phyloP scores from a whole-genome alignment of 202 grass and related monocot genomes.

The Cymbopogon flexuosus region DNA sequence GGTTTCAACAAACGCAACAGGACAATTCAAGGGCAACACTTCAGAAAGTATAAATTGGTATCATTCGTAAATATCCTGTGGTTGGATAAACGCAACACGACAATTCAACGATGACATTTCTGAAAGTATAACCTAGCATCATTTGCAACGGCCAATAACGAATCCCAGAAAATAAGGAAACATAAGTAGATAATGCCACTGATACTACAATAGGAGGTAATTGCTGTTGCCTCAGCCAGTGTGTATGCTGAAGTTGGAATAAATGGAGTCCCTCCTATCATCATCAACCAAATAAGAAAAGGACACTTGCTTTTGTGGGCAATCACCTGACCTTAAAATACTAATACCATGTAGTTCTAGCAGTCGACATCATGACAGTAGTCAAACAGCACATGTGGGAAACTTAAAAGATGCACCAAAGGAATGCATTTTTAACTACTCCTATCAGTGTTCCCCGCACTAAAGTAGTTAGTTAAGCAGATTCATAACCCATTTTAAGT shows the following conservation, averaged over 20 bases:
- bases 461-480: conserved; percentile 9
- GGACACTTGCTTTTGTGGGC: conserved; percentile 18
- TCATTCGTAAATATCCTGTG: not conserved
- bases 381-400: conserved; percentile 1
- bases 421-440: not conserved
- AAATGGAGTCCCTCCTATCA: conserved; percentile 11
- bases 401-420: not conserved
- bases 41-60: conserved; percentile 30
- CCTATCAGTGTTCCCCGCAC: not conserved
- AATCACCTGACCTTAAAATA: conserved; percentile 19
- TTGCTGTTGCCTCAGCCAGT: conserved; percentile 5
- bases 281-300: conserved; percentile 15
- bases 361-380: conserved; percentile 21
- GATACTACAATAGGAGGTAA: not conserved
- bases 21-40: not conserved
- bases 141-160: not conserved
- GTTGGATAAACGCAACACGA: not conserved
- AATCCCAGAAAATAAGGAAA: not conserved
- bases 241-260: conserved; percentile 10
- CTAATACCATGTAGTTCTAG: not conserved
- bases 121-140: conserved; percentile 6
- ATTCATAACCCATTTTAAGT: not conserved
- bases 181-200: not conserved
- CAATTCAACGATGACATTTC: conserved; percentile 1
- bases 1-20: not conserved